Base-by-base conservation (phyloP, 2,329 filamentous ascomycete genomes). In the Shiraia bambusicola region DNA sequence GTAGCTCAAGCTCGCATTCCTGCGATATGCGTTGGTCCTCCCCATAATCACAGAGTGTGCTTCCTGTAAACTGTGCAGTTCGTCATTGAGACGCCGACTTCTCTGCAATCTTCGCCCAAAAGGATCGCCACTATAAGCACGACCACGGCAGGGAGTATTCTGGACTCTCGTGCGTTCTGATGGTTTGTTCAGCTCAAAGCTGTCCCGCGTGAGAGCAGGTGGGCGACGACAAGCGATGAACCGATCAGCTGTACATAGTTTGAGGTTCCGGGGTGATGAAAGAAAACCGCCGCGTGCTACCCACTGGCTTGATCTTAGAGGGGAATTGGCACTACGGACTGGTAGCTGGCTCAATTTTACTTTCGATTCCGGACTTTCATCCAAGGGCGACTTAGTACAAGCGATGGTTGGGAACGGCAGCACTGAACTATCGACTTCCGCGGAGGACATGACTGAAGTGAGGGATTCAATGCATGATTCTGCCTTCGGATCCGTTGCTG, bases 181-280 rank as follows among this genome's bases (percentile, higher is more conserved):
- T 33, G 72, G 64, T 53, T 77, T 81, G 50, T 72, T 76, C 22
- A 80, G 52, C 43, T 73, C 74, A 50, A 79, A 82, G 33, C 72
- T 76, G 39, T 77, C 71, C 16, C 72, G 67, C 12, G 72, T 65
- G 26, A 67, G 54, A 15, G 69, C 65, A 4, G 66, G 63, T 33
- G 69, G 69, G 34, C 71, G 69, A 34, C 76, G 70, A 37, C 58
- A 57, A 24, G 78, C 72, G 31, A 85, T 75, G 57, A 84, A 86
- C 19, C 83, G 75, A 61, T 86, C 82, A 15, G 76, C 76, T 9
- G 71, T 73, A 19, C 50, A 62, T 26, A 52, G 51, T 28, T 50
- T 56, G 12, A 45, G 40, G 34, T 47, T 53, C 31, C 52, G 47
- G 28, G 55, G 38, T 19, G 52, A 41, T 28, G 47, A 43, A 24